Evolutionary conservation across 129 eudicot genomes (phyloP).

Genomic region (Helichrysum umbraculigerum): DNA sequence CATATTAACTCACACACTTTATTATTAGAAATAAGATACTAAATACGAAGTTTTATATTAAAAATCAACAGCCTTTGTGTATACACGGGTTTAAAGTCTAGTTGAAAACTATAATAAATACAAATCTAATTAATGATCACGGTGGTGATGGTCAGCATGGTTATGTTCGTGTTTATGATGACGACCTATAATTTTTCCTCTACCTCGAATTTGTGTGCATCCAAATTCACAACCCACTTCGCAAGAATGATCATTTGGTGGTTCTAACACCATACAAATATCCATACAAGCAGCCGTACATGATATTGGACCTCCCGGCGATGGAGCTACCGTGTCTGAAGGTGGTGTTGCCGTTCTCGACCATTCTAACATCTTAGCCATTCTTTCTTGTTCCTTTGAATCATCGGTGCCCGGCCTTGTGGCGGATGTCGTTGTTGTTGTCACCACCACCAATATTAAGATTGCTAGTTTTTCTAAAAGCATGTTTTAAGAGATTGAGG

Average conservation of each 20-base stretch:
- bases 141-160: slow-evolving; percentile 22
- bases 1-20: too few relatives aligned
- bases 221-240: slow-evolving; percentile 29
- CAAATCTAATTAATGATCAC: background rate
- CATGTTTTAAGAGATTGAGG: slow-evolving; percentile 20
- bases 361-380: slow-evolving; percentile 20
- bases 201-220: slow-evolving; percentile 30
- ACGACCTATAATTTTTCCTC: slow-evolving; percentile 18
- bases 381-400: slow-evolving; percentile 13
- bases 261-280: slow-evolving; percentile 31
- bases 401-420: slow-evolving; percentile 10
- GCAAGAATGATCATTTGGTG: slow-evolving; percentile 11
- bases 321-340: background rate
- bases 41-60: too few relatives aligned
- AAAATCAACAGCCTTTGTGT: too few relatives aligned
- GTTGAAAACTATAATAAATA: too few relatives aligned
- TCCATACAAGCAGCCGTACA: slow-evolving; percentile 32
- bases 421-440: slow-evolving; percentile 12
- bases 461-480: slow-evolving; percentile 28
- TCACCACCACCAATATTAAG: slow-evolving; percentile 26
- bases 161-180: slow-evolving; percentile 15
- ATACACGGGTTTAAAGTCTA: too few relatives aligned
- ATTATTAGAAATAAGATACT: too few relatives aligned
- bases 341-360: slow-evolving; percentile 15
- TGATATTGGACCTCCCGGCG: slow-evolving; percentile 14